A percentile compares a stretch with the other conserved stretches of the same genome.
Evolutionary conservation across 1,284 basidiomycete genomes (phyloP).

Genomic region (Caloboletus firmus): DNA sequence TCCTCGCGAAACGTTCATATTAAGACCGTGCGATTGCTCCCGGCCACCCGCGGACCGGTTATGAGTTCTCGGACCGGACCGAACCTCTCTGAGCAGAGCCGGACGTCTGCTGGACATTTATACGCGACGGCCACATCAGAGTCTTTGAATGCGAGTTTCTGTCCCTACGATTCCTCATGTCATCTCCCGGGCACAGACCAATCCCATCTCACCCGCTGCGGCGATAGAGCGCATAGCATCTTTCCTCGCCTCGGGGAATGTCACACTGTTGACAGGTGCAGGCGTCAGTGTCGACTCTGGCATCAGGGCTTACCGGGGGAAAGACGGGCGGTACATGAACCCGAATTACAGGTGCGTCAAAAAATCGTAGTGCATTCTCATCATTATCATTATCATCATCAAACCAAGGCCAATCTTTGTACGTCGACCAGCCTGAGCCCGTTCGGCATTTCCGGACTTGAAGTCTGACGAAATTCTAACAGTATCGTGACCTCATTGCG

Average conservation of each 20-base stretch:
- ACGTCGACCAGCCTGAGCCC: slow-evolving; percentile 10
- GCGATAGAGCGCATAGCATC: slow-evolving; percentile 65
- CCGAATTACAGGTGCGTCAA: slow-evolving; percentile 80
- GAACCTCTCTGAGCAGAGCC: background rate
- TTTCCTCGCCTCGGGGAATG: slow-evolving; percentile 70
- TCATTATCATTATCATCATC: background rate
- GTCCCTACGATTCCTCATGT: slow-evolving; percentile 74
- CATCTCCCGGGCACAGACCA: slow-evolving; percentile 46
- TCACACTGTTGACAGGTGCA: slow-evolving; percentile 80
- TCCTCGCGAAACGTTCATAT: slow-evolving; percentile 44
- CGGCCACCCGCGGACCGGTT: background rate
- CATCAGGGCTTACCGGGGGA: slow-evolving; percentile 84
- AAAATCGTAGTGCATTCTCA: background rate
- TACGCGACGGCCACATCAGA: background rate
- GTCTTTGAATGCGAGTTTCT: slow-evolving; percentile 67
- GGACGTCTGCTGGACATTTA: background rate
- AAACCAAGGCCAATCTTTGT: slow-evolving; percentile 57
- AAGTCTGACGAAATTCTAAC: slow-evolving; percentile 17
- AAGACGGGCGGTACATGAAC: slow-evolving; percentile 84
- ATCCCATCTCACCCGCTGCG: slow-evolving; percentile 47
- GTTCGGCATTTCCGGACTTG: background rate
- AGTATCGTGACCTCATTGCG: slow-evolving; percentile 84
- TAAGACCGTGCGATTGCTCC: background rate
- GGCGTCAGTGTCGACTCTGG: slow-evolving; percentile 93
- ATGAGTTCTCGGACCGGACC: background rate